phyloP scores from a whole-genome alignment of 2,329 filamentous ascomycete genomes.

The Verticillium nubilum region DNA sequence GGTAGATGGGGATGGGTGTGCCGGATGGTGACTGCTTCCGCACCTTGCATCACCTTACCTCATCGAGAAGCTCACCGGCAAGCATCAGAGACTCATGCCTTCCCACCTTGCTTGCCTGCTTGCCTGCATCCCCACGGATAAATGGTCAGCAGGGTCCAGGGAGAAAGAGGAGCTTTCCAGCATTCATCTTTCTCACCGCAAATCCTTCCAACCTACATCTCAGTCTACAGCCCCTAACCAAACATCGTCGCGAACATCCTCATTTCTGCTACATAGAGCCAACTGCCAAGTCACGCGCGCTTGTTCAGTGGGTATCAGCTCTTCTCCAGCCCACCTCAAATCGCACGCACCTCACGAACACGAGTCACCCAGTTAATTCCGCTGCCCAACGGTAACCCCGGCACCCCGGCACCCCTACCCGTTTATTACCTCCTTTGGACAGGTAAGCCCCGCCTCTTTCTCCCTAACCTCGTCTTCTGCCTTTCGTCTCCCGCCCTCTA shows the following conservation, averaged over 20 bases:
- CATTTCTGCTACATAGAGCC: neutral
- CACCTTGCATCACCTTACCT: neutral
- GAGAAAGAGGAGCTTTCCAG: neutral
- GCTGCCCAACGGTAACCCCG: neutral
- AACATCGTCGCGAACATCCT: neutral
- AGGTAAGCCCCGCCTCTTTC: neutral
- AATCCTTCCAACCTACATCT: neutral
- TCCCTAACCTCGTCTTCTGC: neutral
- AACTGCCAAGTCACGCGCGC: slow-evolving; percentile 7
- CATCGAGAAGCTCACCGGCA: neutral
- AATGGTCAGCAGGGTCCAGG: neutral
- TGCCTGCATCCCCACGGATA: neutral
- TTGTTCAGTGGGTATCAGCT: slow-evolving; percentile 9
- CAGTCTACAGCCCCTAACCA: neutral
- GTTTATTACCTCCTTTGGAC: slow-evolving; percentile 1
- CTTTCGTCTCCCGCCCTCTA: too few species aligned
- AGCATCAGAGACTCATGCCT: neutral
- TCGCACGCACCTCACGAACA: neutral
- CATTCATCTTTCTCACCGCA: neutral
- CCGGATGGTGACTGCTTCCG: neutral
- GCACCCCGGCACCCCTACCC: neutral
- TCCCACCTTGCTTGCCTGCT: neutral
- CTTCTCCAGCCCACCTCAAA: neutral
- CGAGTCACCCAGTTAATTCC: neutral
- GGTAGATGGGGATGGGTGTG: neutral